Conservation (phyloP, 257 asterid genomes). For the Plantago elongata region DNA sequence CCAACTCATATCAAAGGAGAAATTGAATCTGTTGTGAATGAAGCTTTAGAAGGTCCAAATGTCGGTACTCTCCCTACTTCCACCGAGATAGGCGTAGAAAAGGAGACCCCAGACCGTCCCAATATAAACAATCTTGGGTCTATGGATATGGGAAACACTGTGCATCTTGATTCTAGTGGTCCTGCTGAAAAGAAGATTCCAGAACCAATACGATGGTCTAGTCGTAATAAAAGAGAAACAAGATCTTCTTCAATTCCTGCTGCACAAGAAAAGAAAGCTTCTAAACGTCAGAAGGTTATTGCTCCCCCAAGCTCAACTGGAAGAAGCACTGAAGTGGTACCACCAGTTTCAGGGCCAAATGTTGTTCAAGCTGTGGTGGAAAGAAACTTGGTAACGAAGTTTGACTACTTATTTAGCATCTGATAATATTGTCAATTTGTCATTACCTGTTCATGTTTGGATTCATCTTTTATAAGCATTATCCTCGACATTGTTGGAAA, state of each 20-base stretch:
- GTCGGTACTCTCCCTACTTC: too few species aligned
- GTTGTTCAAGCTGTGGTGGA: not conserved
- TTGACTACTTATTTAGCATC: conserved; percentile 27
- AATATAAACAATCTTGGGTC: too few species aligned
- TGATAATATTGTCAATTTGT: not conserved
- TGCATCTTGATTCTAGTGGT: too few species aligned
- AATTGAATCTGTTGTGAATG: too few species aligned
- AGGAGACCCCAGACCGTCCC: too few species aligned
- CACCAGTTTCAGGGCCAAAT: not conserved
- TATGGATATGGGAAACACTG: too few species aligned
- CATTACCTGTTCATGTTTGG: not conserved
- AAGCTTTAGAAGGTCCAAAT: too few species aligned
- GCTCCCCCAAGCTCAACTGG: conserved; percentile 6
- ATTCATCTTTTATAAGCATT: not conserved
- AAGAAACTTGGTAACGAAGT: conserved; percentile 27
- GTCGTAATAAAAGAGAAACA: conserved; percentile 16
- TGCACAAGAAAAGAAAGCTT: conserved; percentile 18
- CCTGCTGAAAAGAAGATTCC: not conserved
- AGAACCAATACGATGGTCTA: conserved; percentile 20
- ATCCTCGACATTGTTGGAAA: conserved; percentile 1
- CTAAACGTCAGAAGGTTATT: conserved; percentile 4
- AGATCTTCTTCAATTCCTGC: not conserved
- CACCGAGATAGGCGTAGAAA: too few species aligned
- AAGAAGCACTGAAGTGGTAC: conserved; percentile 18
- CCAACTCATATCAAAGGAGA: too few species aligned